Base-by-base conservation (phyloP, 2,329 filamentous ascomycete genomes). In the Ramichloridium luteum region DNA sequence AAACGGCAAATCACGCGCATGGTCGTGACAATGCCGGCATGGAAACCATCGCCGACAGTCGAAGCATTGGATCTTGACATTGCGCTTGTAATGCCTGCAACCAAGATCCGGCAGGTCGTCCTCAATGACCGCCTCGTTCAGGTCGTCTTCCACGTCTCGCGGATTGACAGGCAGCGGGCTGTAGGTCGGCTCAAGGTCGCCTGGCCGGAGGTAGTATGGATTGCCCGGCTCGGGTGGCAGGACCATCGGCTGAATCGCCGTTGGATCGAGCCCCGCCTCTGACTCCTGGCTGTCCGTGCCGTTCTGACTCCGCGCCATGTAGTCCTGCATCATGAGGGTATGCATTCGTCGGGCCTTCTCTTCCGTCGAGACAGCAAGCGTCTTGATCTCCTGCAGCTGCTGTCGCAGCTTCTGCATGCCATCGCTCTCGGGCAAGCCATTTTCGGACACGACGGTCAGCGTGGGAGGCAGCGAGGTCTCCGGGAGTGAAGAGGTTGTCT, bases 1-100 rank as follows among this genome's bases (percentile, higher is more conserved):
- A 27, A 54, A 57, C 0, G 54, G 53, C 5, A 57, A 37, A 17
- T 50, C 45, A 54, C 93, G 84, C 45, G 83, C 75, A 49, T 94
- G 83, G 54, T 98, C 85, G 51, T 98, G 90, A 51, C 90, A 98
- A 51, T 96, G 79, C 12, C 90, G 78, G 54, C 90, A 98, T 0
- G 88, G 82, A 51, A 94, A 92, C 90, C 90, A 98, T 48, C 72
- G 77, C 46, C 78, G 73, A 59, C 90, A 98, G 15, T 80, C 78
- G 43, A 74, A 83, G 56, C 90, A 98, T 59, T 98, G 86, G 18
- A 96, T 64, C 57, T 96, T 96, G 46, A 98, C 84, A 47, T 96
- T 96, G 41, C 90, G 76, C 51, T 82, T 83, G 56, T 98, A 98
- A 58, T 98, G 90, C 47, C 78, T 68, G 55, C 90, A 98, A 1